Conservation (phyloP, 2,329 filamentous ascomycete species). For the Phyllosticta citriasiana region DNA sequence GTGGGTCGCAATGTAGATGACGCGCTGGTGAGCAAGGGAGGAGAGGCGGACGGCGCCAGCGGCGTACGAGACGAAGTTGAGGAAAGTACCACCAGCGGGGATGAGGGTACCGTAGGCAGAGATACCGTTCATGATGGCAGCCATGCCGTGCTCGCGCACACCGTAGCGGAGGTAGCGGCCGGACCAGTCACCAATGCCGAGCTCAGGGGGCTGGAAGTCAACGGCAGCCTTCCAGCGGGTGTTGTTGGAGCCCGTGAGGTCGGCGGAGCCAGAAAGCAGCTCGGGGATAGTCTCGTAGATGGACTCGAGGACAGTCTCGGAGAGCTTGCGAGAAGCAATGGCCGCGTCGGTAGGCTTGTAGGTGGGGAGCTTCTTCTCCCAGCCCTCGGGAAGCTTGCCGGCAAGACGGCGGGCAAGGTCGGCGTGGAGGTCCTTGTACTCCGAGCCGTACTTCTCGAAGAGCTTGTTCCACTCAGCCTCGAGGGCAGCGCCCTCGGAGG, state of each 20-base stretch:
- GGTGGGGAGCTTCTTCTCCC: slow-evolving; percentile 86
- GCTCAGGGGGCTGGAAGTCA: slow-evolving; percentile 89
- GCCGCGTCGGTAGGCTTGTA: slow-evolving; percentile 82
- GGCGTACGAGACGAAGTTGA: slow-evolving; percentile 54
- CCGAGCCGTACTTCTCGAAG: slow-evolving; percentile 71
- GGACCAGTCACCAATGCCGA: slow-evolving; percentile 76
- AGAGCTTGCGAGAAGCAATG: slow-evolving; percentile 89
- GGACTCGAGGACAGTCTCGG: slow-evolving; percentile 84
- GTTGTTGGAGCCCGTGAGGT: slow-evolving; percentile 97
- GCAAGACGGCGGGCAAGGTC: slow-evolving; percentile 74
- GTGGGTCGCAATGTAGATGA: slow-evolving; percentile 52
- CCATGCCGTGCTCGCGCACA: slow-evolving; percentile 88
- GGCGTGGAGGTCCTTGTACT: slow-evolving; percentile 67
- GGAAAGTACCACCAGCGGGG: slow-evolving; percentile 50
- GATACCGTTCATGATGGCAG: slow-evolving; percentile 88
- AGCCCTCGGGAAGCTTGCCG: slow-evolving; percentile 83
- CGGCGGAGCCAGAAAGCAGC: slow-evolving; percentile 89
- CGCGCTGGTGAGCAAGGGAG: slow-evolving; percentile 44
- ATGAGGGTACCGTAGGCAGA: slow-evolving; percentile 72
- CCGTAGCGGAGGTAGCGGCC: slow-evolving; percentile 91
- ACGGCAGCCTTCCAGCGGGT: slow-evolving; percentile 95
- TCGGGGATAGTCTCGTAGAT: slow-evolving; percentile 77
- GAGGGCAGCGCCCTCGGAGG: slow-evolving; percentile 72
- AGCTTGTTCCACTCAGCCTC: slow-evolving; percentile 96
- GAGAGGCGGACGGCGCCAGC: slow-evolving; percentile 52